Evolutionary conservation across 2,329 filamentous ascomycete genomes (phyloP).

Genomic region (Aciculosporium take): DNA sequence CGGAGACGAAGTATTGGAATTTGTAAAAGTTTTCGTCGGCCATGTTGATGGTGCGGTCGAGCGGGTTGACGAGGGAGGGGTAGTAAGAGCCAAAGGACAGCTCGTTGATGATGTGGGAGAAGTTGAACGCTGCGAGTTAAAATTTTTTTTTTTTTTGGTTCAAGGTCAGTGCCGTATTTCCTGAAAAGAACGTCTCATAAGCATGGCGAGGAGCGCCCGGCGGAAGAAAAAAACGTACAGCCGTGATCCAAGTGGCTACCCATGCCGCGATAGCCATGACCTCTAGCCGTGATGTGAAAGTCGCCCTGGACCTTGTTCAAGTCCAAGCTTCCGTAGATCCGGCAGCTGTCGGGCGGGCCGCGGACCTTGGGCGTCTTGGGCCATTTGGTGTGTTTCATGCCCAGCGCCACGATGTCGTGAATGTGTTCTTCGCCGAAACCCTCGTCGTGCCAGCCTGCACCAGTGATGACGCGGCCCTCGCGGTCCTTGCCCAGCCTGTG

Average conservation of each 20-base stretch:
- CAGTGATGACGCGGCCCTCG: slow-evolving; percentile 39
- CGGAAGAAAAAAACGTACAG: slow-evolving; percentile 33
- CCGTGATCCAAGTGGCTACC: slow-evolving; percentile 68
- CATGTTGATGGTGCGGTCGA: slow-evolving; percentile 74
- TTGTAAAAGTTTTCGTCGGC: slow-evolving; percentile 76
- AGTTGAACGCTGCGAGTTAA: slow-evolving; percentile 96
- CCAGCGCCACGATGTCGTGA: slow-evolving; percentile 72
- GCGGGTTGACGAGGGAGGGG: slow-evolving; percentile 80
- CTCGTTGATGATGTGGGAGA: slow-evolving; percentile 91
- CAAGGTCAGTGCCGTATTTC: background rate
- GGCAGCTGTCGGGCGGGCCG: slow-evolving; percentile 55
- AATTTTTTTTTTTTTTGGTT: too few relatives aligned
- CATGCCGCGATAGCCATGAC: slow-evolving; percentile 82
- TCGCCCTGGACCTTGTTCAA: slow-evolving; percentile 96
- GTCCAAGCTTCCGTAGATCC: slow-evolving; percentile 78
- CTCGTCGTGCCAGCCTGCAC: slow-evolving; percentile 50
- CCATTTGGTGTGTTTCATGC: slow-evolving; percentile 48
- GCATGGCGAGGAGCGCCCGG: too few relatives aligned
- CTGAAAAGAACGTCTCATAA: too few relatives aligned
- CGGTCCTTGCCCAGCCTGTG: slow-evolving; percentile 44
- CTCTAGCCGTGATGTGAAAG: slow-evolving; percentile 91
- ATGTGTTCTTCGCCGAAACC: slow-evolving; percentile 71
- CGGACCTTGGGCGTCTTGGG: slow-evolving; percentile 60
- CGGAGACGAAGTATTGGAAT: slow-evolving; percentile 93
- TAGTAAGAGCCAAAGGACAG: slow-evolving; percentile 97